These are phyloP conservation scores for Pezicula neosporulosa DNA, from an alignment of 2,329 filamentous ascomycete genomes.

Conservation along the genomic window DNA sequence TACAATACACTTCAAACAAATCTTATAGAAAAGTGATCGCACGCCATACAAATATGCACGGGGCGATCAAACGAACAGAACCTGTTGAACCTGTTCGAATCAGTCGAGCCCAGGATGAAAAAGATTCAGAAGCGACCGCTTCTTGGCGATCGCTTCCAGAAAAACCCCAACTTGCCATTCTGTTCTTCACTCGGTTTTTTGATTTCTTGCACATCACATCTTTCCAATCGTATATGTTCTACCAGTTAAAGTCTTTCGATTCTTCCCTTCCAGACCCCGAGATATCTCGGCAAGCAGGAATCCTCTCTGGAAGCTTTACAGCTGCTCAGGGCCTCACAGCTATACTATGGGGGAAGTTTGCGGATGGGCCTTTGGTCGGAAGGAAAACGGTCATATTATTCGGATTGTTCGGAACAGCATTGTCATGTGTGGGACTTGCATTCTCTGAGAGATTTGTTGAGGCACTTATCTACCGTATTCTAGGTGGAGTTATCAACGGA, in stretches of 20 bases:
- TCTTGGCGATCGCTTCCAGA: conserved; percentile 70
- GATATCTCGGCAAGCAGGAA: conserved; percentile 71
- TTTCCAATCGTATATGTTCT: conserved; percentile 68
- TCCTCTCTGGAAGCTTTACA: conserved; percentile 75
- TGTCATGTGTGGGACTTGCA: neutral
- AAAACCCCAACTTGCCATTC: conserved; percentile 71
- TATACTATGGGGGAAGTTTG: conserved; percentile 73
- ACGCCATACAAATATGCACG: too few species aligned
- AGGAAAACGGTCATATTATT: conserved; percentile 61
- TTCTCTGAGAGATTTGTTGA: neutral
- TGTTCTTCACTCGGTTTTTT: conserved; percentile 73
- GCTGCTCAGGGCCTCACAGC: conserved; percentile 78
- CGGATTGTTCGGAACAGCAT: neutral
- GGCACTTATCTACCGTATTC: neutral
- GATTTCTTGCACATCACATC: conserved; percentile 44
- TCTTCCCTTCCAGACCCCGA: conserved; percentile 50
- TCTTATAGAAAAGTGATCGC: too few species aligned
- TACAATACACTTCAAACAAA: too few species aligned
- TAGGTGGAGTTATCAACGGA: neutral
- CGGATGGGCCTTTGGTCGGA: conserved; percentile 58
- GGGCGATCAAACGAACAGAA: too few species aligned
- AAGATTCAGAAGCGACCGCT: conserved; percentile 31
- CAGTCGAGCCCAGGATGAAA: too few species aligned
- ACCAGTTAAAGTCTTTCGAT: conserved; percentile 74
- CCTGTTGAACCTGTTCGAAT: too few species aligned